Evolutionary conservation across 1,284 basidiomycete species (phyloP).

Genomic region (Sanguinoderma infundibulare): DNA sequence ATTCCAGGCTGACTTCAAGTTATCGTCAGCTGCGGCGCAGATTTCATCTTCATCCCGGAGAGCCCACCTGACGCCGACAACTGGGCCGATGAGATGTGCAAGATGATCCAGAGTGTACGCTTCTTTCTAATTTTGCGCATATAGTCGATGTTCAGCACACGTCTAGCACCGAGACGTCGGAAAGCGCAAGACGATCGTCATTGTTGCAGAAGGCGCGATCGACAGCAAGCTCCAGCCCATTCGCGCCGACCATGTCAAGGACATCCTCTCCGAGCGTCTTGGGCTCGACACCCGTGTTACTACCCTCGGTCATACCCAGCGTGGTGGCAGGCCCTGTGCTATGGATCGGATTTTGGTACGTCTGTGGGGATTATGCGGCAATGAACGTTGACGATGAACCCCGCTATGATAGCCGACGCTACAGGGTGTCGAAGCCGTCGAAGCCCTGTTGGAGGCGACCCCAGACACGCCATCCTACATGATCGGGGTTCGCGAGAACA

Average conservation of each 20-base stretch:
- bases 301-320: slow-evolving; percentile 97
- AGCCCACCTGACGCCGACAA: slow-evolving; percentile 77
- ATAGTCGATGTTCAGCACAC: not conserved
- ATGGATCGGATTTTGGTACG: slow-evolving; percentile 89
- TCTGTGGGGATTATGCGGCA: not conserved
- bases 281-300: slow-evolving; percentile 97
- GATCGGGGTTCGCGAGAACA: slow-evolving; percentile 96
- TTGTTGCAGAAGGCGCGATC: slow-evolving; percentile 95
- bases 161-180: slow-evolving; percentile 86
- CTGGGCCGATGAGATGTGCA: slow-evolving; percentile 95
- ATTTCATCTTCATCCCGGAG: slow-evolving; percentile 98
- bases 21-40: slow-evolving; percentile 79
- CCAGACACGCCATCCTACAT: slow-evolving; percentile 95
- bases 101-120: slow-evolving; percentile 77
- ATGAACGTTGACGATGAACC: slow-evolving; percentile 21
- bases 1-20: not conserved
- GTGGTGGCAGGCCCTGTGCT: slow-evolving; percentile 93
- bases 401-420: slow-evolving; percentile 76
- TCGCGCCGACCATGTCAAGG: slow-evolving; percentile 88
- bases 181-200: slow-evolving; percentile 98
- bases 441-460: slow-evolving; percentile 87
- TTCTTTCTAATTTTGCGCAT: not conserved
- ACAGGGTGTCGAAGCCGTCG: slow-evolving; percentile 93
- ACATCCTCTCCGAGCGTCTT: slow-evolving; percentile 85
- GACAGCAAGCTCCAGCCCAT: slow-evolving; percentile 91